Percentiles rank a stretch among this genome's conserved stretches.
phyloP scores from a whole-genome alignment of 345 rosid genomes.

The Euphorbia lathyris region DNA sequence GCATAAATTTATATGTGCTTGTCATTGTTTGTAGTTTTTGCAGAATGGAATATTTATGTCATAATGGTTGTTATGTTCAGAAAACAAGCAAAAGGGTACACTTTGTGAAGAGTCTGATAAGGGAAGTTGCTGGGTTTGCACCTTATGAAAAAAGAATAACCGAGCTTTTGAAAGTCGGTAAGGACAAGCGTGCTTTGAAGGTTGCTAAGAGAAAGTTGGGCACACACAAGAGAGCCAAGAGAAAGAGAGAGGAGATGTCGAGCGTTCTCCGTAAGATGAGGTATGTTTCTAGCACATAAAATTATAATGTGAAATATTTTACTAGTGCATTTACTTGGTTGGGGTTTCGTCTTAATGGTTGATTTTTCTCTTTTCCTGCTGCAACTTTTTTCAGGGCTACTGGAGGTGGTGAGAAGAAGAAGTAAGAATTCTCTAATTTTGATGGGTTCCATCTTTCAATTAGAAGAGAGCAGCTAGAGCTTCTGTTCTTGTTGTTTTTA shows the following conservation, averaged over 20 bases:
- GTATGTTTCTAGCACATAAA: constrained; percentile 16
- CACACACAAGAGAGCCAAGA: constrained; percentile 90
- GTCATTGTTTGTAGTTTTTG: not conserved
- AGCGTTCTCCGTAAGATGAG: constrained; percentile 74
- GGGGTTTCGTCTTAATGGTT: not conserved
- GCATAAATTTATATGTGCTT: not conserved
- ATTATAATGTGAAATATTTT: not conserved
- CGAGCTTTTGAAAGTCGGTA: constrained; percentile 86
- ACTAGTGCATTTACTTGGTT: not conserved
- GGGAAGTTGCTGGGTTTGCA: constrained; percentile 90
- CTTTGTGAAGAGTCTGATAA: constrained; percentile 63
- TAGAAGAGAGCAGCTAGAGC: constrained; percentile 16
- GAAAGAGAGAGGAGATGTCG: constrained; percentile 92
- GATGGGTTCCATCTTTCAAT: not conserved
- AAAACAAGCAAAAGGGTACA: constrained; percentile 83
- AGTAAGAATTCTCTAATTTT: constrained; percentile 25
- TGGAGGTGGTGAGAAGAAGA: constrained; percentile 57
- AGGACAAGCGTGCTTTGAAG: constrained; percentile 85
- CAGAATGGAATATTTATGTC: not conserved
- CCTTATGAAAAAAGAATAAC: constrained; percentile 87
- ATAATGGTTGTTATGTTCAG: constrained; percentile 25
- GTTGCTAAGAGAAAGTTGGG: constrained; percentile 88
- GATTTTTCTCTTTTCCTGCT: not conserved
- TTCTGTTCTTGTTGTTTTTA: constrained; percentile 8
- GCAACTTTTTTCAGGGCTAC: constrained; percentile 34